phyloP scores from a whole-genome alignment of 768 basidiomycete species.

The Leccinum boreale region DNA sequence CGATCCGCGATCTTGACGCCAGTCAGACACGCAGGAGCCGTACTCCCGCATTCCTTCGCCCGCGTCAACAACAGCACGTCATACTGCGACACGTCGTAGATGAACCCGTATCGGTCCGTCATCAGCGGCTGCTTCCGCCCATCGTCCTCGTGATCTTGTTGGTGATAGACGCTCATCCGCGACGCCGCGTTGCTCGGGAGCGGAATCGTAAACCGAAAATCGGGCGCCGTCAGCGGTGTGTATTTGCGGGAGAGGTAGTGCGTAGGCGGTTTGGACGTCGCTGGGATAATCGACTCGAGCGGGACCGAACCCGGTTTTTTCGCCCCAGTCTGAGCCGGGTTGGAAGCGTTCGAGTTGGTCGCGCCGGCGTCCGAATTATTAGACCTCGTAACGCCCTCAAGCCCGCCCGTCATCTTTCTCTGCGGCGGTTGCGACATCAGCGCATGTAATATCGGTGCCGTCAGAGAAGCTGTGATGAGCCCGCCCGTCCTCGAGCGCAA shows the following conservation, averaged over 20 bases:
- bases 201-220: conserved; percentile 67
- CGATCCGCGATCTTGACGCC: conserved; percentile 87
- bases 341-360: conserved; percentile 4
- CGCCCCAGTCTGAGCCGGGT: conserved; percentile 20
- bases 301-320: conserved; percentile 51
- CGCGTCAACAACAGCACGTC: conserved; percentile 74
- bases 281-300: conserved; percentile 81
- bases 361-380: conserved; percentile 7
- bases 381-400: conserved; percentile 19
- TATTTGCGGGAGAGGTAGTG: conserved; percentile 78
- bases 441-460: conserved; percentile 59
- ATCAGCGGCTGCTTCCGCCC: conserved; percentile 49
- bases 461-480: conserved; percentile 39
- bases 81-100: conserved; percentile 81
- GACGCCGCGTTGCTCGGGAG: conserved; percentile 51
- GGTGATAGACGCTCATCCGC: conserved; percentile 45
- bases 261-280: conserved; percentile 75
- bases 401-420: conserved; percentile 36
- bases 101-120: conserved; percentile 88
- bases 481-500: conserved; percentile 34
- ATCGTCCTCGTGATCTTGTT: conserved; percentile 36
- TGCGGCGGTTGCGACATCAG: conserved; percentile 49
- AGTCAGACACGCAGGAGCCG: conserved; percentile 81
- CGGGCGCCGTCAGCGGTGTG: conserved; percentile 65
- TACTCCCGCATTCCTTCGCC: conserved; percentile 67